phyloP scores from a whole-genome alignment of 2,329 filamentous ascomycete genomes.

The Pyrenophora teres region DNA sequence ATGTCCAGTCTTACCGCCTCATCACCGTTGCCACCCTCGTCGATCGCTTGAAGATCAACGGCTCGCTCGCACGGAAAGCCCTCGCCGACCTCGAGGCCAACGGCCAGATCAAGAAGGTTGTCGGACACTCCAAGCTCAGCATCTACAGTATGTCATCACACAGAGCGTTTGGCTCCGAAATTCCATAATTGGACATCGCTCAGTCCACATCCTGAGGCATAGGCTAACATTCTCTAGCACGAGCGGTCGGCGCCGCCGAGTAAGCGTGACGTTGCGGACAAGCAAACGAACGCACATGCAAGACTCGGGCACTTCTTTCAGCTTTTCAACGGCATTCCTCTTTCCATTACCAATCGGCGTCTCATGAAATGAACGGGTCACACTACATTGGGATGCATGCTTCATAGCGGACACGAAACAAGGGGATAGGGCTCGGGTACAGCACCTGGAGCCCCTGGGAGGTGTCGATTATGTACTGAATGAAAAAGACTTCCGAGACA shows the following conservation, averaged over 20 bases:
- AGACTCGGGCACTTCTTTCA: conserved; percentile 35
- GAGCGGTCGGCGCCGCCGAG: conserved; percentile 44
- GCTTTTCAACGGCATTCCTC: conserved; percentile 42
- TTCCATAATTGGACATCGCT: background rate
- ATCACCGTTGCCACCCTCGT: conserved; percentile 98
- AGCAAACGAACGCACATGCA: conserved; percentile 30
- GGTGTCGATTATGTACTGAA: conserved; percentile 45
- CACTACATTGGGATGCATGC: conserved; percentile 35
- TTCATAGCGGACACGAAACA: conserved; percentile 41
- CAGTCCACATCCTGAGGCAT: background rate
- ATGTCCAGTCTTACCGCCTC: conserved; percentile 99
- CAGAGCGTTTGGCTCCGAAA: background rate
- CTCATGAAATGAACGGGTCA: conserved; percentile 40
- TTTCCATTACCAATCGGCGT: conserved; percentile 45
- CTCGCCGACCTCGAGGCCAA: conserved; percentile 94
- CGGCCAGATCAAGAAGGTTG: conserved; percentile 97
- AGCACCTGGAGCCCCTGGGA: conserved; percentile 28
- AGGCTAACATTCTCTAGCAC: conserved; percentile 37
- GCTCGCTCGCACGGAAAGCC: conserved; percentile 88
- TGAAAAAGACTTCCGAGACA: conserved; percentile 42
- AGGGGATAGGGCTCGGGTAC: conserved; percentile 35
- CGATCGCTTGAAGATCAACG: conserved; percentile 99
- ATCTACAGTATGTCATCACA: conserved; percentile 80
- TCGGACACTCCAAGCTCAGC: conserved; percentile 94
- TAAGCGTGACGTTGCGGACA: conserved; percentile 36